A percentile compares a stretch with the other conserved stretches of the same genome.
Conservation (phyloP, 306 rosid genomes). For the Parietaria judaica region DNA sequence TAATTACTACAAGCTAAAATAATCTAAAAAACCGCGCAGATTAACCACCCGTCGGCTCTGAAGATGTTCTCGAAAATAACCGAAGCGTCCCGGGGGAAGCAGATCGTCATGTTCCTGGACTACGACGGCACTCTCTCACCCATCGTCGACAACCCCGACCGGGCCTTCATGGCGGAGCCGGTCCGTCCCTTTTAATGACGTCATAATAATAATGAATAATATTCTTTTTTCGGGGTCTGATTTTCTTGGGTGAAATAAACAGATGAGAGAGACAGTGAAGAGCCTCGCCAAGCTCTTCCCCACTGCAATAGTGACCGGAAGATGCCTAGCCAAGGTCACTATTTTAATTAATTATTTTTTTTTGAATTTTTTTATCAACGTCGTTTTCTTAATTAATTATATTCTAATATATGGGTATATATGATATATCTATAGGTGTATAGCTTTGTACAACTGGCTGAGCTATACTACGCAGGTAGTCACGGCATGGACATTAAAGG, state of each 20-base stretch:
- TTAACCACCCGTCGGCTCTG: constrained; percentile 74
- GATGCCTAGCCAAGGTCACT: constrained; percentile 82
- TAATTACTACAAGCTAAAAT: too few relatives aligned
- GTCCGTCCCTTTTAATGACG: constrained; percentile 26
- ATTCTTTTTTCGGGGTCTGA: neutral
- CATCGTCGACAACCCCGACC: constrained; percentile 79
- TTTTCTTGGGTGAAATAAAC: constrained; percentile 10
- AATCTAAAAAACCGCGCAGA: constrained; percentile 22
- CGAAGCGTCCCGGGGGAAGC: constrained; percentile 71
- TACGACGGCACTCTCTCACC: constrained; percentile 94
- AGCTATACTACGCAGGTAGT: constrained; percentile 93
- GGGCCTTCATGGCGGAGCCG: constrained; percentile 71
- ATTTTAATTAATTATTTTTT: neutral
- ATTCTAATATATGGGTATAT: neutral
- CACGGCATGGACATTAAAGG: constrained; percentile 99
- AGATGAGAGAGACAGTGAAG: constrained; percentile 87
- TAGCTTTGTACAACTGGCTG: constrained; percentile 71
- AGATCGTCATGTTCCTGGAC: constrained; percentile 79
- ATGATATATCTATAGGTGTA: constrained; percentile 40
- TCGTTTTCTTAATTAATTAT: too few relatives aligned
- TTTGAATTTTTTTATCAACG: neutral
- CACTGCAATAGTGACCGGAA: constrained; percentile 84
- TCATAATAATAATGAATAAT: neutral
- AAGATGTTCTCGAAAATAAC: constrained; percentile 70
- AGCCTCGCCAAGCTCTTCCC: constrained; percentile 72